Percentiles rank a stretch among this genome's conserved stretches.
phyloP scores from a whole-genome alignment of 148 eudicot species.

The Euryodendron excelsum region DNA sequence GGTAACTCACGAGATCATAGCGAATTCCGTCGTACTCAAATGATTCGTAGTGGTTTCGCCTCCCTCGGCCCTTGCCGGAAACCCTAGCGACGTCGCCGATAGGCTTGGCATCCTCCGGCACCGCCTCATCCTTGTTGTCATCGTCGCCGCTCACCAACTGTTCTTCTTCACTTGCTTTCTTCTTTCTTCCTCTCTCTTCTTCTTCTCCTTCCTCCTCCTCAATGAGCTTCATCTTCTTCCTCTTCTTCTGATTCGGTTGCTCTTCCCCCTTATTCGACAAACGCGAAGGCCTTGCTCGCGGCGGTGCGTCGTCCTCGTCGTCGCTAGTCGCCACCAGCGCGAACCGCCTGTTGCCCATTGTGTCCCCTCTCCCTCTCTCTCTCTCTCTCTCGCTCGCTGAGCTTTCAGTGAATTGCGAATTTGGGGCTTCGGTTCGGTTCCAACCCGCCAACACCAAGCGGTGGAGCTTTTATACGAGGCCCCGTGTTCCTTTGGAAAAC shows the following conservation, averaged over 20 bases:
- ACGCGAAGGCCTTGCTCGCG: conserved; percentile 29
- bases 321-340: conserved; percentile 61
- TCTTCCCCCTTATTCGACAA: neutral
- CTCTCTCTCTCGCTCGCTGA: neutral
- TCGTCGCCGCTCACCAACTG: neutral
- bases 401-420: no score
- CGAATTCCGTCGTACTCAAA: conserved; percentile 53
- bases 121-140: conserved; percentile 26
- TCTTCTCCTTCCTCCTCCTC: neutral
- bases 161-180: neutral
- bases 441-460: no score
- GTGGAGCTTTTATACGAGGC: no score
- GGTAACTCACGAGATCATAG: conserved; percentile 42
- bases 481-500: no score
- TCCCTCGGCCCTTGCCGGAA: conserved; percentile 51
- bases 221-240: conserved; percentile 8
- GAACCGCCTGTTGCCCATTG: conserved; percentile 56
- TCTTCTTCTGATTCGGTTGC: neutral
- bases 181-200: neutral
- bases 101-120: conserved; percentile 54
- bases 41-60: conserved; percentile 37
- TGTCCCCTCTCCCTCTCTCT: neutral
- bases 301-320: conserved; percentile 55
- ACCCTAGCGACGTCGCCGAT: conserved; percentile 53
- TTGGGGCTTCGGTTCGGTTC: no score